Evolutionary conservation across 164 flowering plant species (phyloP).

Genomic region (Umbilicus rupestris): DNA sequence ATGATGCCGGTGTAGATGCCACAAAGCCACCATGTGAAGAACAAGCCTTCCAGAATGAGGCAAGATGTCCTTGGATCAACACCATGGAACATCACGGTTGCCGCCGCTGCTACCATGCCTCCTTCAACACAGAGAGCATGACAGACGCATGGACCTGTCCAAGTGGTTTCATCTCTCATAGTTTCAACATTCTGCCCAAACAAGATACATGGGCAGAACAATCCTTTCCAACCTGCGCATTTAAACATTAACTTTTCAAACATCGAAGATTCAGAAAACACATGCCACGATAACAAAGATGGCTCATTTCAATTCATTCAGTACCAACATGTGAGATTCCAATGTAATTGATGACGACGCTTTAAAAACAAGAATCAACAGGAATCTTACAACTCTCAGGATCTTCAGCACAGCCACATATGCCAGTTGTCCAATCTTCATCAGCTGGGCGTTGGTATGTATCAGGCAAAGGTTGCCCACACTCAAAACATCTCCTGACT

Average conservation of each 20-base stretch:
- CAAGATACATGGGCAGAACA: slow-evolving; percentile 87
- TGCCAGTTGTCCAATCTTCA: slow-evolving; percentile 85
- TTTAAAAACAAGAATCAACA: background rate
- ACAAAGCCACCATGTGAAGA: slow-evolving; percentile 96
- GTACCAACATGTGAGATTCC: background rate
- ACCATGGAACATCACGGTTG: slow-evolving; percentile 62
- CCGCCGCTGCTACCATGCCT: slow-evolving; percentile 72
- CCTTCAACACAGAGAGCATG: slow-evolving; percentile 93
- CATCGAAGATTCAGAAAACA: background rate
- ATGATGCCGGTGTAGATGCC: slow-evolving; percentile 88
- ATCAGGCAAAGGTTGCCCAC: slow-evolving; percentile 75
- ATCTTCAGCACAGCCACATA: slow-evolving; percentile 78
- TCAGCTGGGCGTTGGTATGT: slow-evolving; percentile 71
- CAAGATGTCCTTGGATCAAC: slow-evolving; percentile 71
- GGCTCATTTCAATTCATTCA: background rate
- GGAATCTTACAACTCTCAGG: slow-evolving; percentile 54
- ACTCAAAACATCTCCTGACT: slow-evolving; percentile 55
- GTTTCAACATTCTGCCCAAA: slow-evolving; percentile 76
- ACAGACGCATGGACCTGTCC: slow-evolving; percentile 72
- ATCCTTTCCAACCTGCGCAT: slow-evolving; percentile 62
- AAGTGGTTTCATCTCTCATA: slow-evolving; percentile 67
- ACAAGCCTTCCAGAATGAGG: slow-evolving; percentile 66
- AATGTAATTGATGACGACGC: background rate
- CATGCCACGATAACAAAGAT: background rate
- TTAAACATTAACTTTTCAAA: background rate